Percentiles rank a stretch among this genome's conserved stretches.
These are phyloP conservation scores for Penicillium sp. DNA, from an alignment of 2,329 filamentous ascomycete genomes.

Conservation along the genomic window DNA sequence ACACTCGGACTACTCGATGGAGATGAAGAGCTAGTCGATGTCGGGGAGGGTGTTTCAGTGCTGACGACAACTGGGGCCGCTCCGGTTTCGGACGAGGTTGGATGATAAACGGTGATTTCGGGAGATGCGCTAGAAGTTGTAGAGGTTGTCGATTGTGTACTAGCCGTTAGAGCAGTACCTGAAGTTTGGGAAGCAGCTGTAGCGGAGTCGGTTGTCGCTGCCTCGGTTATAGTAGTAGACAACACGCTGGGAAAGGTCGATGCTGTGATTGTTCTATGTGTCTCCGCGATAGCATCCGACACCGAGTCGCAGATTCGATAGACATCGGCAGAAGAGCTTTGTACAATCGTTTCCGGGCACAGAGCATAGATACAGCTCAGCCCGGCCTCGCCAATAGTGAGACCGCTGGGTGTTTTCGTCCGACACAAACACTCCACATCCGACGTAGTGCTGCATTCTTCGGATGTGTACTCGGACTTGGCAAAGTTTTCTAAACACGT, in stretches of 20 bases:
- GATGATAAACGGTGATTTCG: slow-evolving; percentile 13
- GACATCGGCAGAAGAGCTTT: slow-evolving; percentile 42
- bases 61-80: slow-evolving; percentile 3
- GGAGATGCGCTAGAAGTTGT: slow-evolving; percentile 20
- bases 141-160: slow-evolving; percentile 3
- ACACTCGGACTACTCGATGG: not conserved
- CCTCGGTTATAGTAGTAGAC: slow-evolving; percentile 3
- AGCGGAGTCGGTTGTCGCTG: slow-evolving; percentile 2
- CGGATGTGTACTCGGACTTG: slow-evolving; percentile 54
- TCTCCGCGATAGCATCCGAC: slow-evolving; percentile 33
- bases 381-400: slow-evolving; percentile 70
- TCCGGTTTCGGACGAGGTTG: slow-evolving; percentile 16
- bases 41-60: slow-evolving; percentile 1
- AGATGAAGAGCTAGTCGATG: slow-evolving; percentile 7
- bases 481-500: slow-evolving; percentile 64
- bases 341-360: slow-evolving; percentile 52
- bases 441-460: slow-evolving; percentile 41
- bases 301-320: slow-evolving; percentile 57
- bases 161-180: slow-evolving; percentile 4
- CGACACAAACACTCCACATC: slow-evolving; percentile 65
- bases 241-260: slow-evolving; percentile 26
- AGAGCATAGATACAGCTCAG: slow-evolving; percentile 63
- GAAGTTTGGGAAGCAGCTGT: not conserved
- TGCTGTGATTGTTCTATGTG: slow-evolving; percentile 39
- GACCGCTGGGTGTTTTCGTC: slow-evolving; percentile 57